Evolutionary conservation across 2,329 filamentous ascomycete genomes (phyloP), one percentile per base, ranked within the genome.

Genomic region (Exserohilum turcica): DNA sequence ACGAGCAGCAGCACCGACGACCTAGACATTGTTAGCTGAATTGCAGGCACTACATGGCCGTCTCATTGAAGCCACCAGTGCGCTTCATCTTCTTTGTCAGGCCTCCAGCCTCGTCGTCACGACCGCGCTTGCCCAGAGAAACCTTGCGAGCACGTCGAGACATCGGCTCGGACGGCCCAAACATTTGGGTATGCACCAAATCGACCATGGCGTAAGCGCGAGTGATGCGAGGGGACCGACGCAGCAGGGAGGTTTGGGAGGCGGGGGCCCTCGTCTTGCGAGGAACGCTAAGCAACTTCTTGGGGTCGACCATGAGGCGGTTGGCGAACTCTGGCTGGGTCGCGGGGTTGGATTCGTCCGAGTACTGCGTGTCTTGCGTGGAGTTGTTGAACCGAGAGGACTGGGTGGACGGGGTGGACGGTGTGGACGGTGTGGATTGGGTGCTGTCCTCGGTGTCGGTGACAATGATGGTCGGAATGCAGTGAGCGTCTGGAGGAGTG

Each of bases 91-190:
- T 40, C 38, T 69, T 31, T 64, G 65, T 2, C 37, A 48, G 12
- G 57, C 66, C 33, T 43, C 71, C 9, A 42, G 50, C 6, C 39
- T 71, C 28, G 64, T 70, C 49, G 42, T 51, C 8, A 58, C 48
- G 4, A 28, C 21, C 6, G 38, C 38, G 38, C 38, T 40, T 40
- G 24, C 38, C 38, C 13, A 40, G 13, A 9, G 19, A 13, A 8
- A 29, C 24, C 5, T 15, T 19, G 2, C 15, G 12, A 12, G 21
- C 21, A 29, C 4, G 12, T 8, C n/a, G 13, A 5, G 38, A n/a
- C 38, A 15, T 9, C 24, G 19, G 9, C 8, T 40, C n/a, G 21
- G 21, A 24, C 21, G 8, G 38, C 1, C 19, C 15, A 21, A 16
- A 21, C 13, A 2, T 28, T 24, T 3, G 38, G 7, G n/a, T n/a